Evolutionary conservation across 1,139 yeast species (phyloP).

Genomic region (Candida frijolesensis): DNA sequence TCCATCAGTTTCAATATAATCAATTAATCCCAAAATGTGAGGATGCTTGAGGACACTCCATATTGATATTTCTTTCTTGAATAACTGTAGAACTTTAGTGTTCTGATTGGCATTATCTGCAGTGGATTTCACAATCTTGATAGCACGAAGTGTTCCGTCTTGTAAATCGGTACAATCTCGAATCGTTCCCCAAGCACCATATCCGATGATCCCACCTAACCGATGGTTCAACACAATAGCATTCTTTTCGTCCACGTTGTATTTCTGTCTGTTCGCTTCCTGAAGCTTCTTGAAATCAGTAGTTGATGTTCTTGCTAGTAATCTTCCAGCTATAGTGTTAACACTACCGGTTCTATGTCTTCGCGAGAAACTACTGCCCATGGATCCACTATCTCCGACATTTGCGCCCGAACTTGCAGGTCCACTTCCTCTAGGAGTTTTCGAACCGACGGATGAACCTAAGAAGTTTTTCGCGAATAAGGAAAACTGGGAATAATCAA

Average conservation of each 20-base stretch:
- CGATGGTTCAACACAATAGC: conserved; percentile 60
- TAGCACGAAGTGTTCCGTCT: conserved; percentile 59
- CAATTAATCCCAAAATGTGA: conserved; percentile 62
- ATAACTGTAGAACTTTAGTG: conserved; percentile 47
- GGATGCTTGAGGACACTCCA: conserved; percentile 63
- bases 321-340: conserved; percentile 46
- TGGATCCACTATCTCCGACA: conserved; percentile 20
- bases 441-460: conserved; percentile 21
- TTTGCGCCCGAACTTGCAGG: conserved; percentile 7
- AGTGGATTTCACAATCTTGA: conserved; percentile 69
- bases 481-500: conserved; percentile 53
- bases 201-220: conserved; percentile 79
- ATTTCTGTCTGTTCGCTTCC: conserved; percentile 26
- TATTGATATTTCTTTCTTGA: conserved; percentile 68
- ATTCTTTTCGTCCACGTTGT: conserved; percentile 60
- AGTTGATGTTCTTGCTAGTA: conserved; percentile 42
- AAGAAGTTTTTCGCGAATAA: conserved; percentile 40
- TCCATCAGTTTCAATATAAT: conserved; percentile 60
- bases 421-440: conserved; percentile 22
- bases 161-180: conserved; percentile 57
- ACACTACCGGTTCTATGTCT: conserved; percentile 35
- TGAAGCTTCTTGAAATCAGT: conserved; percentile 37
- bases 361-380: conserved; percentile 30
- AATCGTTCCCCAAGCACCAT: conserved; percentile 93
- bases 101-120: conserved; percentile 30